Evolutionary conservation across 2,329 filamentous ascomycete genomes (phyloP).

Genomic region (Hypoxylon sp.): DNA sequence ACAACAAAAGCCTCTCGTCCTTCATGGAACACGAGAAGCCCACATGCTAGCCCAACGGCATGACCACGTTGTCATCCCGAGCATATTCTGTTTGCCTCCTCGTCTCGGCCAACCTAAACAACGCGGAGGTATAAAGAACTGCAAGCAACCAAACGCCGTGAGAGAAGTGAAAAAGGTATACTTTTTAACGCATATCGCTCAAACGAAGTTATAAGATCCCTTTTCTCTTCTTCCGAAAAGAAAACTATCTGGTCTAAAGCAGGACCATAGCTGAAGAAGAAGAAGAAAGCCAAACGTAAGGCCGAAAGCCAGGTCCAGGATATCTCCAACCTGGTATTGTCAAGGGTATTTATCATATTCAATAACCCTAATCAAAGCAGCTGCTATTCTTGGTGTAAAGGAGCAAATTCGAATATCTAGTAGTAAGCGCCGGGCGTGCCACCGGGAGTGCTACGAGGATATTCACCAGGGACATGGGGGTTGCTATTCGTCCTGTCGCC

Average conservation of each 20-base stretch:
- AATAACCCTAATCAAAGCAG: neutral
- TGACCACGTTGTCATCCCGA: no score
- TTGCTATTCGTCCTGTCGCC: conserved; percentile 39
- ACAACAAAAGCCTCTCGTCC: neutral
- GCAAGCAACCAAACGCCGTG: conserved; percentile 21
- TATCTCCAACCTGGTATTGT: no score
- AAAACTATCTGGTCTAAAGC: no score
- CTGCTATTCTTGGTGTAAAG: neutral
- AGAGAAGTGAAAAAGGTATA: conserved; percentile 15
- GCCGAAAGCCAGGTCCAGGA: neutral
- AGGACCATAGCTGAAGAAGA: no score
- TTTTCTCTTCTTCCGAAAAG: neutral
- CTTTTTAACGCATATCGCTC: neutral
- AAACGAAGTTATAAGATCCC: neutral
- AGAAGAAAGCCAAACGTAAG: no score
- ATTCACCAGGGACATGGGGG: conserved; percentile 45
- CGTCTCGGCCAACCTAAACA: neutral
- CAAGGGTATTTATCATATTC: no score
- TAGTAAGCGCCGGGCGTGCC: conserved; percentile 33
- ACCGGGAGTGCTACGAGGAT: conserved; percentile 36
- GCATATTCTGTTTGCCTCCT: neutral
- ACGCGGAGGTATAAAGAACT: conserved; percentile 3
- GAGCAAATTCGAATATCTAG: neutral
- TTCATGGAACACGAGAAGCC: no score
- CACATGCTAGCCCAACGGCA: no score